Evolutionary conservation across 345 rosid species (phyloP).

Genomic region (Passiflora organensis): DNA sequence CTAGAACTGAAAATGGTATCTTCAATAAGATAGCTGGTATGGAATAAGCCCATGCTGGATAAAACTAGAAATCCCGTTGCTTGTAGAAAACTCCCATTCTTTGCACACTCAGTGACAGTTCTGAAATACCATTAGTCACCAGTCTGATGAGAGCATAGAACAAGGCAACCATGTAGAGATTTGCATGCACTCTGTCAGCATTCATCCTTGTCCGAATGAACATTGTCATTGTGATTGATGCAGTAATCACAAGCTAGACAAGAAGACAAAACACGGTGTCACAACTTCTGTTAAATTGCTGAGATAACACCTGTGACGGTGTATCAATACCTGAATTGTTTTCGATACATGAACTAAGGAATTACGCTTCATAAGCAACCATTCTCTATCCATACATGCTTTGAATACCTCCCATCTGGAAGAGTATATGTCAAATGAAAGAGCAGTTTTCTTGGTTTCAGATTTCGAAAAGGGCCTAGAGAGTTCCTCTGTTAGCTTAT

Average conservation of each 20-base stretch:
- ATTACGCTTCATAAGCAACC: constrained; percentile 53
- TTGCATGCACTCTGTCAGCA: constrained; percentile 28
- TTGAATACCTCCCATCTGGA: constrained; percentile 52
- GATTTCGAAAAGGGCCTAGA: constrained; percentile 34
- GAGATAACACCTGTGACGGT: no score
- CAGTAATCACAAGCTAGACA: constrained; percentile 36
- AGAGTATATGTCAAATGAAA: constrained; percentile 42
- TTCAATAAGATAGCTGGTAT: constrained; percentile 41
- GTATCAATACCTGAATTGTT: constrained; percentile 39
- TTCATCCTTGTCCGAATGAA: constrained; percentile 34
- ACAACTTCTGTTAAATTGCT: background rate
- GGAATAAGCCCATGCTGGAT: constrained; percentile 48
- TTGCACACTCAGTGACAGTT: constrained; percentile 34
- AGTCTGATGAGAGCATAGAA: constrained; percentile 36
- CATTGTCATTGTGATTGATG: constrained; percentile 32
- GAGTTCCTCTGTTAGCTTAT: constrained; percentile 36
- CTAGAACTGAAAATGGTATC: constrained; percentile 43
- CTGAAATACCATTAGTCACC: constrained; percentile 29
- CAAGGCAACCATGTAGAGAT: constrained; percentile 35
- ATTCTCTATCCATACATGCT: constrained; percentile 60
- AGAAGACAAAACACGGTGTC: background rate
- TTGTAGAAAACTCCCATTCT: constrained; percentile 45
- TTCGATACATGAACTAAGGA: constrained; percentile 38
- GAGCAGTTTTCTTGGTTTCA: constrained; percentile 29
- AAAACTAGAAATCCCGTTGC: constrained; percentile 44